Evolutionary conservation across 2,329 filamentous ascomycete species (phyloP).

Genomic region (Aspergillus niger): DNA sequence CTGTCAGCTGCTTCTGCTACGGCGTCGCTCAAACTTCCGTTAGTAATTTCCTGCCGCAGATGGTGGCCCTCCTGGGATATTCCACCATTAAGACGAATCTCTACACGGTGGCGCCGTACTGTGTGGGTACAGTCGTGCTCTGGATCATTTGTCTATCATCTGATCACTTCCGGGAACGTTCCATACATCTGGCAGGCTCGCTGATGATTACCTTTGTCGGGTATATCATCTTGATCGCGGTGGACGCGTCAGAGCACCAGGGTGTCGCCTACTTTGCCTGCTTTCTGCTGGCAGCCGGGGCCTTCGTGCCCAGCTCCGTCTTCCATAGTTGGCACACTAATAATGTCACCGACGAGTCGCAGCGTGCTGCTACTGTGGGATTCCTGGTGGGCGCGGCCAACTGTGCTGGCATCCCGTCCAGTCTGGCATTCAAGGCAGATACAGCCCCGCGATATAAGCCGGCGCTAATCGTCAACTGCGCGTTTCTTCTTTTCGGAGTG

Average conservation of each 20-base stretch:
- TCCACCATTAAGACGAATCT: constrained; percentile 67
- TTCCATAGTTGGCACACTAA: constrained; percentile 21
- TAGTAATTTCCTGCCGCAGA: constrained; percentile 34
- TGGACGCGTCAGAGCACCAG: constrained; percentile 12
- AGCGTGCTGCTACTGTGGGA: constrained; percentile 13
- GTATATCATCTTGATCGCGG: constrained; percentile 16
- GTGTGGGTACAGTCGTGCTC: constrained; percentile 69
- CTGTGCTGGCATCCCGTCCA: constrained; percentile 17
- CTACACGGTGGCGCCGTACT: constrained; percentile 67
- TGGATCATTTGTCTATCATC: constrained; percentile 66
- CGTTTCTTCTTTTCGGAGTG: constrained; percentile 8
- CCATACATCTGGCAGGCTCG: constrained; percentile 18
- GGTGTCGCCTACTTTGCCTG: constrained; percentile 17
- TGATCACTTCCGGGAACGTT: constrained; percentile 24
- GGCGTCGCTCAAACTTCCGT: constrained; percentile 33
- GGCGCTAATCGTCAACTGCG: constrained; percentile 15
- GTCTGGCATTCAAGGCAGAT: constrained; percentile 14
- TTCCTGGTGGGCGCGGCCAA: constrained; percentile 19
- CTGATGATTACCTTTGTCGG: constrained; percentile 18
- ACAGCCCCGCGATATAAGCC: constrained; percentile 15
- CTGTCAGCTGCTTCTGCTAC: constrained; percentile 32
- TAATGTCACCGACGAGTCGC: constrained; percentile 11
- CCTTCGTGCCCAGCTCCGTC: constrained; percentile 12
- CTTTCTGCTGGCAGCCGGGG: constrained; percentile 14
- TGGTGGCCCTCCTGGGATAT: constrained; percentile 45